Conservation (phyloP, 257 asterid genomes). For the Ilex asprella region DNA sequence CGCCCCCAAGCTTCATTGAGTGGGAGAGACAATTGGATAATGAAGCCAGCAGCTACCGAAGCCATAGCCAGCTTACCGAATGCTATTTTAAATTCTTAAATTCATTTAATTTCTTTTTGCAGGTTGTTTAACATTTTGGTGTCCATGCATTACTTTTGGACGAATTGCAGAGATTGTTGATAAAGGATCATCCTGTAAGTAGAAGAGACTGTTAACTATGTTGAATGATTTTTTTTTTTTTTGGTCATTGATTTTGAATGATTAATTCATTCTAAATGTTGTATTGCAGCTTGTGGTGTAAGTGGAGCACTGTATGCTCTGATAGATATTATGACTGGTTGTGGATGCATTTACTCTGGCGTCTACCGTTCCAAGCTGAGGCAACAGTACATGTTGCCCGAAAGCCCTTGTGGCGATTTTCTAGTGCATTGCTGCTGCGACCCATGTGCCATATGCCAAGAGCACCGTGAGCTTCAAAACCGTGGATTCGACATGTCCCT, state of each 20-base stretch:
- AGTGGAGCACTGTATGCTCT: background rate
- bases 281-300: background rate
- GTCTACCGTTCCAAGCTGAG: background rate
- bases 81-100: no score
- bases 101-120: background rate
- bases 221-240: no score
- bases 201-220: background rate
- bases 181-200: background rate
- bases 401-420: conserved; percentile 9
- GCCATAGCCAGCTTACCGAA: no score
- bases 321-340: background rate
- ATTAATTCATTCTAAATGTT: no score
- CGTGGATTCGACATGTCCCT: conserved; percentile 11
- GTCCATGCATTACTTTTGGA: background rate
- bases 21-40: no score
- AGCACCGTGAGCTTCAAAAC: conserved; percentile 8
- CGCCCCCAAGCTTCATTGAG: no score
- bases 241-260: no score
- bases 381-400: conserved; percentile 7
- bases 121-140: background rate
- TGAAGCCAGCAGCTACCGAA: no score
- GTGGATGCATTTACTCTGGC: background rate
- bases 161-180: background rate
- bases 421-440: conserved; percentile 13
- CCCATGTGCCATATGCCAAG: conserved; percentile 13